phyloP scores from a whole-genome alignment of 257 asterid species.

The Petrea volubilis region DNA sequence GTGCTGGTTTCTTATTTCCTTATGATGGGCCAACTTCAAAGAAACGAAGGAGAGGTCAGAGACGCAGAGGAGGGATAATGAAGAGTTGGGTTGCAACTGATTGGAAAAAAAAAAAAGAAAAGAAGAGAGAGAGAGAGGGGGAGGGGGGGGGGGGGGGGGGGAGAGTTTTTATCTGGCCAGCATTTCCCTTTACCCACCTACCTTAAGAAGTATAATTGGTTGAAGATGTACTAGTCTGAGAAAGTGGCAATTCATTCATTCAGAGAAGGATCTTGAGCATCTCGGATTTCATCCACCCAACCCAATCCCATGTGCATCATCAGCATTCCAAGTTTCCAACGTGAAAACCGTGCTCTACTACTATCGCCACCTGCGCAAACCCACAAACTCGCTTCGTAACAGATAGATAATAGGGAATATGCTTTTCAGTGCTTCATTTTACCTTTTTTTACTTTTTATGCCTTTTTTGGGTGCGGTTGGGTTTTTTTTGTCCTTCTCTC shows the following conservation, averaged over 20 bases:
- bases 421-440: slow-evolving; percentile 13
- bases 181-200: slow-evolving; percentile 1
- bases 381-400: slow-evolving; percentile 18
- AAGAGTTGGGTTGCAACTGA: neutral
- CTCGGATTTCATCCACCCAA: neutral
- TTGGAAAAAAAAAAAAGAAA: no score
- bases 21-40: slow-evolving; percentile 1
- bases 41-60: neutral
- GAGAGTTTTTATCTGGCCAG: neutral
- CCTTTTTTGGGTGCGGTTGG: neutral
- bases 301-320: slow-evolving; percentile 17
- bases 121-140: no score
- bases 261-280: slow-evolving; percentile 12
- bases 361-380: slow-evolving; percentile 29
- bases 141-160: no score
- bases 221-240: slow-evolving; percentile 1
- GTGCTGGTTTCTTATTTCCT: neutral
- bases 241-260: slow-evolving; percentile 13
- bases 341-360: slow-evolving; percentile 31
- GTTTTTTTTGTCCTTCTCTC: neutral
- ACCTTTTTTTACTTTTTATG: neutral
- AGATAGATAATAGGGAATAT: slow-evolving; percentile 24
- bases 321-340: slow-evolving; percentile 18
- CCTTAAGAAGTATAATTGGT: neutral
- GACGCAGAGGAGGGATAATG: neutral